Percentiles rank a stretch among this genome's conserved stretches.
Evolutionary conservation across 495 filamentous ascomycete genomes (phyloP).

Genomic region (Collariella sp.): DNA sequence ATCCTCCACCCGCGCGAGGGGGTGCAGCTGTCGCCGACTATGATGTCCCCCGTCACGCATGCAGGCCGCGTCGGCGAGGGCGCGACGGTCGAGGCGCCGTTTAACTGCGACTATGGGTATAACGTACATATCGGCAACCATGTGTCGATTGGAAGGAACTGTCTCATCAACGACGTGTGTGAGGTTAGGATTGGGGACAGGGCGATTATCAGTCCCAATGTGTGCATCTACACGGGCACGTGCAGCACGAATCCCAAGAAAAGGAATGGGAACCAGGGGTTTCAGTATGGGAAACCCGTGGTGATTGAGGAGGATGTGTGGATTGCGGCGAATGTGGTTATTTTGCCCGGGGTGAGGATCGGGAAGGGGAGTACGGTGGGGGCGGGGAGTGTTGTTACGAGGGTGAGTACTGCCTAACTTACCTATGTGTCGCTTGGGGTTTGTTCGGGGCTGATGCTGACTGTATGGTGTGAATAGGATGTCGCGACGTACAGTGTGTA

Average conservation of each 20-base stretch:
- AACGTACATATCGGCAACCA: slow-evolving; percentile 85
- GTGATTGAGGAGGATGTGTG: slow-evolving; percentile 83
- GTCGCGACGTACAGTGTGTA: slow-evolving; percentile 27
- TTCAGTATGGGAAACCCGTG: slow-evolving; percentile 62
- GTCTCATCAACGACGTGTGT: slow-evolving; percentile 74
- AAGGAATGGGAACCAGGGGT: slow-evolving; percentile 65
- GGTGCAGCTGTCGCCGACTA: slow-evolving; percentile 39
- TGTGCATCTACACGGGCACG: slow-evolving; percentile 73
- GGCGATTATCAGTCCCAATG: slow-evolving; percentile 76
- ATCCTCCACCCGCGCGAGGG: slow-evolving; percentile 49
- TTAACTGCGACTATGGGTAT: slow-evolving; percentile 92
- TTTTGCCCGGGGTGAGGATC: slow-evolving; percentile 74
- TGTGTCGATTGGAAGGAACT: slow-evolving; percentile 78
- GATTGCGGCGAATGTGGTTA: slow-evolving; percentile 59
- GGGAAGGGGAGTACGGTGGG: slow-evolving; percentile 73
- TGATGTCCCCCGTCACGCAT: slow-evolving; percentile 40
- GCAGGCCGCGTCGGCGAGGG: slow-evolving; percentile 65
- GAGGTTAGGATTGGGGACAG: slow-evolving; percentile 67
- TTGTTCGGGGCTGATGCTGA: not conserved
- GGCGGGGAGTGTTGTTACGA: slow-evolving; percentile 81
- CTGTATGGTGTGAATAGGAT: slow-evolving; percentile 17
- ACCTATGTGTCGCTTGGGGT: not conserved
- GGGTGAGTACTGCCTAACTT: slow-evolving; percentile 43
- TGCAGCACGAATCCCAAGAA: slow-evolving; percentile 67
- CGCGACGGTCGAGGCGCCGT: slow-evolving; percentile 78